A percentile compares a stretch with the other conserved stretches of the same genome.
phyloP scores from a whole-genome alignment of 495 filamentous ascomycete species.

The Aspergillus heteromorphus region DNA sequence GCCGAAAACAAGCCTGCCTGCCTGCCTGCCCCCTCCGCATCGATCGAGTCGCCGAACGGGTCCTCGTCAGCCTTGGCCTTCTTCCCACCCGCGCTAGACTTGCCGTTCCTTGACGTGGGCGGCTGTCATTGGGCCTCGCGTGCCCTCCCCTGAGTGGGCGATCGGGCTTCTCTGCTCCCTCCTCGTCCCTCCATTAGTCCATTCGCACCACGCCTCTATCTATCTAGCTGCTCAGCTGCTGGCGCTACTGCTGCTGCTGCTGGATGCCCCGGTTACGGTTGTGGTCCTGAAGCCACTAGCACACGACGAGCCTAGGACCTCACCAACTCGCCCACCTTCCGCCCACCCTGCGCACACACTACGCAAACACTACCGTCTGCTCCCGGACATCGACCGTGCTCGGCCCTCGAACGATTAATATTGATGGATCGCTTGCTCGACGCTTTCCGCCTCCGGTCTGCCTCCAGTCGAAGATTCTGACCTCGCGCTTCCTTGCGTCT shows the following conservation, averaged over 20 bases:
- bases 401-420: no score
- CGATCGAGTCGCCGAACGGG: no score
- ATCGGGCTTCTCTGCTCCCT: not conserved
- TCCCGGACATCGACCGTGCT: no score
- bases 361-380: no score
- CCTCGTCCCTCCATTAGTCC: not conserved
- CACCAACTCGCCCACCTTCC: no score
- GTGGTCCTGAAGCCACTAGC: not conserved
- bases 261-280: constrained; percentile 1
- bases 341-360: no score
- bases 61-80: no score
- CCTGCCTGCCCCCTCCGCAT: no score
- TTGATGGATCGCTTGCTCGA: not conserved
- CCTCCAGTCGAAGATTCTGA: not conserved
- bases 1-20: no score
- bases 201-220: not conserved
- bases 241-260: not conserved
- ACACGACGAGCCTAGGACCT: not conserved
- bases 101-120: constrained; percentile 34
- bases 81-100: no score
- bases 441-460: not conserved
- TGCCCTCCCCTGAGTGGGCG: constrained; percentile 24
- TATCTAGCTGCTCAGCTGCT: not conserved
- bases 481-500: constrained; percentile 5
- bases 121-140: constrained; percentile 31